phyloP scores from a whole-genome alignment of 1,139 yeast genomes.

The Pichia terricola region DNA sequence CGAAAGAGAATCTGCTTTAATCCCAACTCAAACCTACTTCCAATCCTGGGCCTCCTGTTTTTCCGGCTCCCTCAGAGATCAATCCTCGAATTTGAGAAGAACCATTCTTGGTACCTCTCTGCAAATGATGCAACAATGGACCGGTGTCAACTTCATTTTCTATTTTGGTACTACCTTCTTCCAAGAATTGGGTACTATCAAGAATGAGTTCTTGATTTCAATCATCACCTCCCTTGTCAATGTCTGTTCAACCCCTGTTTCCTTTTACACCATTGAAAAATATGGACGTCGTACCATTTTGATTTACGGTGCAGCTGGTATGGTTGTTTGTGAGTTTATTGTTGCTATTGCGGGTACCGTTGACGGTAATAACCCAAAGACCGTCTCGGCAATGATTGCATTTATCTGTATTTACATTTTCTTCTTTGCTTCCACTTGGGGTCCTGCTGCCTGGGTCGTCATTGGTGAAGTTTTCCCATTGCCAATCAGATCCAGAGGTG shows the following conservation, averaged over 20 bases:
- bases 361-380: conserved; percentile 21
- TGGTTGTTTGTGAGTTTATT: conserved; percentile 51
- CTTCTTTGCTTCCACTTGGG: conserved; percentile 47
- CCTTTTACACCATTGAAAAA: conserved; percentile 32
- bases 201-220: conserved; percentile 36
- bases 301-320: conserved; percentile 46
- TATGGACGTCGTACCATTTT: conserved; percentile 46
- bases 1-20: conserved; percentile 31
- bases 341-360: conserved; percentile 51
- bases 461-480: conserved; percentile 51
- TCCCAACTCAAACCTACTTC: conserved; percentile 22
- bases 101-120: conserved; percentile 26
- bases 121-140: conserved; percentile 59
- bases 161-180: conserved; percentile 63
- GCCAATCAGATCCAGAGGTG: conserved; percentile 43
- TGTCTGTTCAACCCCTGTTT: conserved; percentile 33
- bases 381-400: conserved; percentile 33
- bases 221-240: conserved; percentile 58
- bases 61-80: conserved; percentile 25
- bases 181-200: conserved; percentile 41
- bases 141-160: conserved; percentile 67
- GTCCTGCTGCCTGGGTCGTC: conserved; percentile 42
- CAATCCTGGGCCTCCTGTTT: conserved; percentile 27
- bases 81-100: conserved; percentile 29
- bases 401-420: conserved; percentile 45